Evolutionary conservation across 1,139 yeast species (phyloP).

Genomic region (Debaryomycetaceae sp.): DNA sequence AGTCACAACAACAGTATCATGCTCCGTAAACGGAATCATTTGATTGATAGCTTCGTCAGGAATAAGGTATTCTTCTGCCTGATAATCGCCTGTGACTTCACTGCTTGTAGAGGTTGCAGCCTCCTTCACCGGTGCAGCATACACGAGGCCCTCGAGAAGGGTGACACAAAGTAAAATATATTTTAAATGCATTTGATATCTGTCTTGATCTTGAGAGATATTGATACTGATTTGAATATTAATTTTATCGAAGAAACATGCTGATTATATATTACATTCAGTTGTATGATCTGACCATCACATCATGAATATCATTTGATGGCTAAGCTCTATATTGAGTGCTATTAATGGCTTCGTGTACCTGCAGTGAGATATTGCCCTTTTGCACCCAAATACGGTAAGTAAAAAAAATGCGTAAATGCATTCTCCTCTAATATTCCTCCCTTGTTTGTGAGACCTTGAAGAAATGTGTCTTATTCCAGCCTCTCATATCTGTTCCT

Average conservation of each 20-base stretch:
- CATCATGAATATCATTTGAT: no score
- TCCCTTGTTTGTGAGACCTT: not conserved
- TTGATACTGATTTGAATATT: not conserved
- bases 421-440: not conserved
- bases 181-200: not conserved
- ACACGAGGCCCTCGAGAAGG: conserved; percentile 1
- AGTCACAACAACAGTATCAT: conserved; percentile 13
- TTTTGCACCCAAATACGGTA: not conserved
- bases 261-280: not conserved
- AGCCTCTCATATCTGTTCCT: no score
- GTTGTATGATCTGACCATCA: no score
- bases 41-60: conserved; percentile 16
- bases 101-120: conserved; percentile 1
- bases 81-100: conserved; percentile 2
- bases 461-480: not conserved
- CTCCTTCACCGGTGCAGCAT: conserved; percentile 9
- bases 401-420: no score
- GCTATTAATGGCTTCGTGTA: not conserved
- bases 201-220: not conserved
- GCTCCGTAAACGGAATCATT: conserved; percentile 9
- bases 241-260: not conserved
- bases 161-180: not conserved
- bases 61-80: conserved; percentile 7
- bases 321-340: no score
- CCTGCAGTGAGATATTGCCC: not conserved